Conservation (phyloP, 2,329 filamentous ascomycete genomes). For the Massarina eburnea region DNA sequence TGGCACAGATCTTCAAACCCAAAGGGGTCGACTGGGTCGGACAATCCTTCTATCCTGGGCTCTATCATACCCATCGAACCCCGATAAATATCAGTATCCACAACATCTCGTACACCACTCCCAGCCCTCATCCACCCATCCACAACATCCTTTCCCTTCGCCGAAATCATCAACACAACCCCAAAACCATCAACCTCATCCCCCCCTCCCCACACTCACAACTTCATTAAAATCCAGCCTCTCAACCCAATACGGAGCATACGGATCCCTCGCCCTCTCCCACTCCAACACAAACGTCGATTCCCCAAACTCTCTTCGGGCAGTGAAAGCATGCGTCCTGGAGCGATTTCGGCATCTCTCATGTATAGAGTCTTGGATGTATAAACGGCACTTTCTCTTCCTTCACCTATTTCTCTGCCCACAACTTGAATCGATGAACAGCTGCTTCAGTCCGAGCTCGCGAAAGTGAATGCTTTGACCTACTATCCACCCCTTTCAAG, state of each 20-base stretch:
- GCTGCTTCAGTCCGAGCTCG: slow-evolving; percentile 16
- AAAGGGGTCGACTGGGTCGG: not conserved
- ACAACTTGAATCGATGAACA: slow-evolving; percentile 18
- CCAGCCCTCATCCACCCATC: slow-evolving; percentile 15
- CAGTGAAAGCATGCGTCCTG: slow-evolving; percentile 22
- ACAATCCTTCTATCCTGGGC: not conserved
- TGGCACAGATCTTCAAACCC: not conserved
- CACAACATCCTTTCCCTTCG: slow-evolving; percentile 17
- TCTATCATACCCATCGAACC: not conserved
- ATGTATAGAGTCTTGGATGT: slow-evolving; percentile 12
- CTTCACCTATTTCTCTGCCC: slow-evolving; percentile 15
- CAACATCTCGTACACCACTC: not conserved
- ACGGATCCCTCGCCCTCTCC: slow-evolving; percentile 8
- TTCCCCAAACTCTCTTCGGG: slow-evolving; percentile 20
- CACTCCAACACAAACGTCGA: slow-evolving; percentile 14
- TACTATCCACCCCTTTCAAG: no score
- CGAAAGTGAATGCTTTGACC: slow-evolving; percentile 3
- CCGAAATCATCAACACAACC: slow-evolving; percentile 19
- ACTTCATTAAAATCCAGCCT: slow-evolving; percentile 19
- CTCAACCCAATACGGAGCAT: slow-evolving; percentile 13
- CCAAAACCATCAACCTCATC: slow-evolving; percentile 23
- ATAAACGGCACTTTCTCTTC: slow-evolving; percentile 16
- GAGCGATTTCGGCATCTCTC: slow-evolving; percentile 8
- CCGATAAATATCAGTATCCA: slow-evolving; percentile 9
- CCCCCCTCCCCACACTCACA: slow-evolving; percentile 10